Conservation (phyloP, 176 grass and related monocot species). For the Oryza punctata region DNA sequence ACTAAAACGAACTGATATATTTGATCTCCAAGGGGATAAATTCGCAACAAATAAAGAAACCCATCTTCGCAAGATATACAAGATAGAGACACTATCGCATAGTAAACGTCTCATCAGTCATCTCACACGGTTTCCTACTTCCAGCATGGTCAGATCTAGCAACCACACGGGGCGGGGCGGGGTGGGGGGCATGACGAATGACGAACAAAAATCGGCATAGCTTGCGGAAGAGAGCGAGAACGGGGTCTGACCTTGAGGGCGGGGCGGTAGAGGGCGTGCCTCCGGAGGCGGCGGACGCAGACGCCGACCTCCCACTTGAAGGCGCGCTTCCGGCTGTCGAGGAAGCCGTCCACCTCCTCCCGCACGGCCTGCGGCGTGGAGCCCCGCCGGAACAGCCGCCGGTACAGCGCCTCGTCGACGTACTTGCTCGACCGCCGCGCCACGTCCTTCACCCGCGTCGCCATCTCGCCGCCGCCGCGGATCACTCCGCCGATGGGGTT, state of each 20-base stretch:
- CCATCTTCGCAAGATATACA: too few species aligned
- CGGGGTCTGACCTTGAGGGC: constrained; percentile 68
- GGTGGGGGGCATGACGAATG: background rate
- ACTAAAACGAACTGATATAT: background rate
- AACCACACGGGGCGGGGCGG: too few species aligned
- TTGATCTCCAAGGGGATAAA: background rate
- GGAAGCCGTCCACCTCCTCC: constrained; percentile 76
- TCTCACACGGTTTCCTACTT: background rate
- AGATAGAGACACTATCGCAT: background rate
- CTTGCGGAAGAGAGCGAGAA: background rate
- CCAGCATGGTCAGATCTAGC: constrained; percentile 30
- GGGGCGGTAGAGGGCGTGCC: constrained; percentile 56
- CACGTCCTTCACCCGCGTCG: constrained; percentile 70
- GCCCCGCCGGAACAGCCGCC: constrained; percentile 72
- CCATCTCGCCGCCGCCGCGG: constrained; percentile 53
- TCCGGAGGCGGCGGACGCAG: constrained; percentile 72
- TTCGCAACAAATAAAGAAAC: background rate
- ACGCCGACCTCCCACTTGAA: constrained; percentile 97
- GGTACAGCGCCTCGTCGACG: constrained; percentile 74
- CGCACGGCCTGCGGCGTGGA: constrained; percentile 67
- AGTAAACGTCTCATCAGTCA: background rate
- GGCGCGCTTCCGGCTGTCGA: constrained; percentile 84
- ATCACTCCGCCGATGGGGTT: background rate
- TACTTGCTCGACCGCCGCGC: constrained; percentile 76
- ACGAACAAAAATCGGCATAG: background rate